Base-by-base conservation (phyloP, 257 asterid species). In the Solanum acaule region DNA sequence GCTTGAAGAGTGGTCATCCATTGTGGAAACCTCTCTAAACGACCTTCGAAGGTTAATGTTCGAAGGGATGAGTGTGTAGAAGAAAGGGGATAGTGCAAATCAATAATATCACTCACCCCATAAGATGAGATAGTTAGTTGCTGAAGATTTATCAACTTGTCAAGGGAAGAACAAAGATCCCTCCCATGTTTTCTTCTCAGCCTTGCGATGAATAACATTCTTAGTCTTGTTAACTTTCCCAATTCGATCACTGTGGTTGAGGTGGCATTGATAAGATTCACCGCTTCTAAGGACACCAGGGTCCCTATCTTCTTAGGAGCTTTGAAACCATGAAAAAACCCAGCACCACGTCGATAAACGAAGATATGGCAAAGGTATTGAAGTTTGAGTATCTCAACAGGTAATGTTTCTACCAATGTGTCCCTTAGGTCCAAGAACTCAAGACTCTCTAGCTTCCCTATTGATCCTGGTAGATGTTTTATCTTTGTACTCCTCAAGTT, bases 1-100 rank as follows among this genome's bases (percentile, higher is more conserved):
- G 91, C 86, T 8, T 49, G 77, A 75, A 88, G 92, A 68, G 87
- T 83, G 35, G 71, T 33, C 67, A 91, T 34, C 93, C 92, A 91
- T 13, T 35, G 81, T 15, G 90, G 92, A 31, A 89, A 6, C 86
- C 89, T 87, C 81, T 88, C 86, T 76, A 91, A 31, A 61, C 44
- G 29, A 9, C 90, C 91, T 46, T 71, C 31, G 16, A 91, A 82
- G 38, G 0, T 4, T 52, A 90, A 72, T n/a, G 68, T 56, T 33
- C 40, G 89, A 18, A 90, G 90, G 35, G 85, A 73, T 22, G 67
- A 75, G 31, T 76, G 90, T 31, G 90, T 61, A 34, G 85, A 75
- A 9, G 85, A 27, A 35, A 84, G 35, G 40, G 88, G 4, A 70
- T 25, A 40, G 12, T 87, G 61, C 46, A 91, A 29, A 34, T 89